Conservation (phyloP, 164 flowering plant species). For the Tetrastigma voinierianum region DNA sequence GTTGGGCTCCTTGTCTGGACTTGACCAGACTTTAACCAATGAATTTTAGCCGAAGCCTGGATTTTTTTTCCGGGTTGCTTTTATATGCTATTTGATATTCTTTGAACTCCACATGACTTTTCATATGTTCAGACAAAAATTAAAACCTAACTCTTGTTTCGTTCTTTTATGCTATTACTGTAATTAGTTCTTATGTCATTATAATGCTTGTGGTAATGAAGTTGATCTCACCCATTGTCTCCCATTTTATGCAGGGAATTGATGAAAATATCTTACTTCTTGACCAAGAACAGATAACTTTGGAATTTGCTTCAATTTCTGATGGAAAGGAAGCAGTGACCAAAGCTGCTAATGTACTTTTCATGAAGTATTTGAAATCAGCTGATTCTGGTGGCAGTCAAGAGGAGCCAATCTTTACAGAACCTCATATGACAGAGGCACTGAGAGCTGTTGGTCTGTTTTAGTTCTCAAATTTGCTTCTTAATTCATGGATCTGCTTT, state of each 20-base stretch:
- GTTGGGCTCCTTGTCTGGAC: not conserved
- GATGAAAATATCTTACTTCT: conserved; percentile 15
- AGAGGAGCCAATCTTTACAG: conserved; percentile 48
- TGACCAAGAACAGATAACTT: conserved; percentile 26
- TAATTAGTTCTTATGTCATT: not conserved
- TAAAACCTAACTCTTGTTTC: not conserved
- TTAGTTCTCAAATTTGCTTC: conserved; percentile 7
- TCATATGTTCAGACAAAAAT: not conserved
- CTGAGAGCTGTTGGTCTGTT: conserved; percentile 61
- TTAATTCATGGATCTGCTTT: not conserved
- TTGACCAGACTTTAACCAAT: not conserved
- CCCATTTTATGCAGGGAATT: conserved; percentile 44
- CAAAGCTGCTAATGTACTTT: conserved; percentile 72
- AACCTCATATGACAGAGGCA: conserved; percentile 58
- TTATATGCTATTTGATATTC: not conserved
- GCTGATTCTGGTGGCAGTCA: conserved; percentile 14
- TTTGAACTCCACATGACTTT: not conserved
- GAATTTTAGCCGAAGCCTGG: not conserved
- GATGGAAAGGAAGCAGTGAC: conserved; percentile 87
- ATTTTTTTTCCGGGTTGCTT: not conserved
- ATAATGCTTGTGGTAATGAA: not conserved
- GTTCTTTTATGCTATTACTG: not conserved
- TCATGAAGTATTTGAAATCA: conserved; percentile 38
- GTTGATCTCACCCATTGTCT: not conserved
- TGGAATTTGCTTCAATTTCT: conserved; percentile 67